phyloP scores from a whole-genome alignment of 257 asterid genomes.

The Catharanthus roseus region DNA sequence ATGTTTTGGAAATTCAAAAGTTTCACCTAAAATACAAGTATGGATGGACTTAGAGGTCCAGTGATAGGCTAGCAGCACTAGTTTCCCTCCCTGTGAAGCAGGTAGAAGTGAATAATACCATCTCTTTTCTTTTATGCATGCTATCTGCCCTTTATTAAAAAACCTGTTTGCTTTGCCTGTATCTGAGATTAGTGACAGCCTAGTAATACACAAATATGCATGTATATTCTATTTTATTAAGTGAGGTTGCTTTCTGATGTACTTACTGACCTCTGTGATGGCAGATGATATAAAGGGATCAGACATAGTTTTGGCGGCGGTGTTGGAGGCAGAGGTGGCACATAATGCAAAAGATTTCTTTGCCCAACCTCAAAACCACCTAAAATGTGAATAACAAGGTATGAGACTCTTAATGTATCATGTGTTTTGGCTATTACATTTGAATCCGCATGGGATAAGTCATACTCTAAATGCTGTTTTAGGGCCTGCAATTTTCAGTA shows the following conservation, averaged over 20 bases:
- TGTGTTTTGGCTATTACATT: background rate
- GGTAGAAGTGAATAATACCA: background rate
- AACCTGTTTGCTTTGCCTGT: background rate
- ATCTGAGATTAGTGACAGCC: no score
- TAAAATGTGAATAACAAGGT: conserved; percentile 26
- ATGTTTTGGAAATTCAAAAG: background rate
- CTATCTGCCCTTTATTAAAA: no score
- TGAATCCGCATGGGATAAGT: background rate
- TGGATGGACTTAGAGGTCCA: background rate
- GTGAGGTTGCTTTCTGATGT: background rate
- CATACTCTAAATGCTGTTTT: background rate
- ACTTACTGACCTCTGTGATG: conserved; percentile 18
- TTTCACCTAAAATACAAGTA: background rate
- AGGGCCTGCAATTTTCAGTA: background rate
- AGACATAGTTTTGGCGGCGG: conserved; percentile 77
- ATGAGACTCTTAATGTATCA: background rate
- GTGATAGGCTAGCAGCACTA: background rate
- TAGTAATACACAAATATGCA: background rate
- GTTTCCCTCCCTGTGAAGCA: background rate
- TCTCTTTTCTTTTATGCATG: no score
- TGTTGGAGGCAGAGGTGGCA: conserved; percentile 89
- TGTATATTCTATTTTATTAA: background rate
- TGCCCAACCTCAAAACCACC: conserved; percentile 42
- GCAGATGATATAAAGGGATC: conserved; percentile 62
- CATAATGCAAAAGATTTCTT: conserved; percentile 61